Evolutionary conservation across 495 filamentous ascomycete genomes (phyloP), one percentile per base, ranked within the genome.

Genomic region (Apodospora peruviana): DNA sequence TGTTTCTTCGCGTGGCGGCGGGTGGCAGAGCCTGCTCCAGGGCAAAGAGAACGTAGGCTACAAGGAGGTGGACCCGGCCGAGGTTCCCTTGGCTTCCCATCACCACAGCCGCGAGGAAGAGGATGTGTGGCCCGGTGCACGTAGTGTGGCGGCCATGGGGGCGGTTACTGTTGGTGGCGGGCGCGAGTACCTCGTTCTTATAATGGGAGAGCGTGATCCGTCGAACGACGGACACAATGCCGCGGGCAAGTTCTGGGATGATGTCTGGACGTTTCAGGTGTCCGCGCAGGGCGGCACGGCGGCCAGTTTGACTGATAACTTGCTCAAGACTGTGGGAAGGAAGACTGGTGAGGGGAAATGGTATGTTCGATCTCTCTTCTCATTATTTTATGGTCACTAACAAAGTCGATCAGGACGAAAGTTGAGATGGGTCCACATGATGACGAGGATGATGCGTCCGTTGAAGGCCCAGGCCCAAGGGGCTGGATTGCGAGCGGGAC

Each of bases 241-340:
- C 3, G 82, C 83, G 0, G 86, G 86, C 1, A 81, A 75, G 54
- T 87, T 88, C 72, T 71, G 79, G 55, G 64, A 69, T 16, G 87
- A 91, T 65, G 76, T 88, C 2, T 93, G 88, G 88, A 75, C 72
- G 0, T 93, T 85, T 61, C 78, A 87, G 56, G 68, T 88, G 27
- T 69, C 70, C 12, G 64, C 67, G 5, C 66, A 77, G 35, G 70
- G 72, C 34, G 69, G 70, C 65, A 74, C 70, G 7, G 65, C 72
- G 9, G 79, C 79, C 5, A 70, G 66, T 38, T 50, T 81, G 20
- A 73, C 75, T 20, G 78, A 83, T 48, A 69, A 70, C 52, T 70
- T 69, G 41, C 79, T 81, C 71, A 64, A 63, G 11, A 65, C 77
- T 16, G 65, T 85, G 14, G 71, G 72, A 3, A 65, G 71, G 8